A percentile compares a stretch with the other conserved stretches of the same genome.
Evolutionary conservation across 139 green algal species (phyloP).

Genomic region (Auxenochlorella protothecoides): DNA sequence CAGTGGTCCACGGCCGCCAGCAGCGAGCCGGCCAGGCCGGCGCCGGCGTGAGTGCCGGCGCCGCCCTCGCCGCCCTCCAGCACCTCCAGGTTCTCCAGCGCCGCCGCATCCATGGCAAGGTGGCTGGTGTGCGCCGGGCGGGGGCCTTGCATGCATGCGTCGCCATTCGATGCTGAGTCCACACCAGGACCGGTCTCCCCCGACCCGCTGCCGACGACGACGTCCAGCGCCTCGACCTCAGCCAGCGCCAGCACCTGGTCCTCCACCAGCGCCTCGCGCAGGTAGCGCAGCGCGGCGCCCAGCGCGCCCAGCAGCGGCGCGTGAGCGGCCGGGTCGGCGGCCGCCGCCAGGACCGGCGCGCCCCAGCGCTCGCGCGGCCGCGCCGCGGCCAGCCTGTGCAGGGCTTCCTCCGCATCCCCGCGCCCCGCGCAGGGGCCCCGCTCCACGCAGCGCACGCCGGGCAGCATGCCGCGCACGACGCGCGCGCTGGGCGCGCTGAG

Average conservation of each 20-base stretch:
- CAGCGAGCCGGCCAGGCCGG: slow-evolving; percentile 53
- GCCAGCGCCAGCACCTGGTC: slow-evolving; percentile 29
- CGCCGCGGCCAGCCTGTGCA: slow-evolving; percentile 5
- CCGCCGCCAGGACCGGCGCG: not conserved
- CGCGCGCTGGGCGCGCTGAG: not conserved
- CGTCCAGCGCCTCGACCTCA: slow-evolving; percentile 49
- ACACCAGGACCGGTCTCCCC: not conserved
- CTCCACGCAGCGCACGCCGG: no score
- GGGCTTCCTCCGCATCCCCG: not conserved
- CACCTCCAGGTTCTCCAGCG: slow-evolving; percentile 89
- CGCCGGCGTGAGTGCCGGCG: no score
- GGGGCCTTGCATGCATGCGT: no score
- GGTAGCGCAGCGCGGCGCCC: slow-evolving; percentile 40
- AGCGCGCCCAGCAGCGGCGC: slow-evolving; percentile 14
- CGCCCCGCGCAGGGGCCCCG: no score
- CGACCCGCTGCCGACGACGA: slow-evolving; percentile 7
- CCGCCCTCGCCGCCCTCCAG: slow-evolving; percentile 78
- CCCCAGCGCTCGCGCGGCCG: no score
- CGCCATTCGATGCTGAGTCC: not conserved
- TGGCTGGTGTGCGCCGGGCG: not conserved
- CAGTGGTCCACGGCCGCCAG: slow-evolving; percentile 81
- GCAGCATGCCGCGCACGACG: no score
- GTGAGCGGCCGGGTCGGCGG: not conserved
- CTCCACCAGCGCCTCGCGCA: slow-evolving; percentile 68
- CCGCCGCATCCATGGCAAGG: slow-evolving; percentile 82